Percentiles rank a stretch among this genome's conserved stretches.
Evolutionary conservation across 768 basidiomycete species (phyloP).

Genomic region (Panaeolus cyanescens): DNA sequence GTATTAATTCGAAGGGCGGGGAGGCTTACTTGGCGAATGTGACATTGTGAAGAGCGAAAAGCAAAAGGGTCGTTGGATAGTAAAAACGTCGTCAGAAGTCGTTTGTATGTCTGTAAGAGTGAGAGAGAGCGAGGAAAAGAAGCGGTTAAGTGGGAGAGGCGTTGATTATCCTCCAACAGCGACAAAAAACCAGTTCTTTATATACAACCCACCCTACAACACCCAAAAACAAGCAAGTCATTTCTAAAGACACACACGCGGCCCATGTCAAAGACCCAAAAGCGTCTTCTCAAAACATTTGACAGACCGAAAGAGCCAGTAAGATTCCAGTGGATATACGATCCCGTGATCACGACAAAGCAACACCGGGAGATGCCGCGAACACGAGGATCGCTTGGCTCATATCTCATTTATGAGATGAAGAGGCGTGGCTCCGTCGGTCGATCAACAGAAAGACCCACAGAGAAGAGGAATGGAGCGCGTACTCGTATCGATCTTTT

Average conservation of each 20-base stretch:
- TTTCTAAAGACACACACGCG: neutral
- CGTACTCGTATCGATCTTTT: too few relatives aligned
- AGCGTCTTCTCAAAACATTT: neutral
- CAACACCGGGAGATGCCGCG: constrained; percentile 26
- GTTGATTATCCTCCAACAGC: neutral
- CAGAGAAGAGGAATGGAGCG: neutral
- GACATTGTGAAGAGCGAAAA: neutral
- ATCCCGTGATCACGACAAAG: constrained; percentile 30
- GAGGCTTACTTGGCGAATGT: neutral
- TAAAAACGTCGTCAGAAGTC: neutral
- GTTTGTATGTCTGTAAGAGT: neutral
- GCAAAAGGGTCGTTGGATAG: neutral
- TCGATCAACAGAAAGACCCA: neutral
- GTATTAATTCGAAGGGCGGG: too few relatives aligned
- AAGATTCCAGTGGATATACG: too few relatives aligned
- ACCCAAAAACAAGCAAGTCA: neutral
- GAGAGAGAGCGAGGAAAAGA: neutral
- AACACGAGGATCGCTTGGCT: constrained; percentile 23
- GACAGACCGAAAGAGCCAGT: neutral
- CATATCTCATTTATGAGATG: neutral
- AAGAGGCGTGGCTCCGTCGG: neutral
- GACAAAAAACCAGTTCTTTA: neutral
- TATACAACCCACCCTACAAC: neutral
- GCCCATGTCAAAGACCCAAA: neutral
- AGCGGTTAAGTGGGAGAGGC: neutral